Evolutionary conservation across 768 basidiomycete species (phyloP), one percentile per base, ranked within the genome.

Genomic region (Tylopilus plumbeoviolaceoides): DNA sequence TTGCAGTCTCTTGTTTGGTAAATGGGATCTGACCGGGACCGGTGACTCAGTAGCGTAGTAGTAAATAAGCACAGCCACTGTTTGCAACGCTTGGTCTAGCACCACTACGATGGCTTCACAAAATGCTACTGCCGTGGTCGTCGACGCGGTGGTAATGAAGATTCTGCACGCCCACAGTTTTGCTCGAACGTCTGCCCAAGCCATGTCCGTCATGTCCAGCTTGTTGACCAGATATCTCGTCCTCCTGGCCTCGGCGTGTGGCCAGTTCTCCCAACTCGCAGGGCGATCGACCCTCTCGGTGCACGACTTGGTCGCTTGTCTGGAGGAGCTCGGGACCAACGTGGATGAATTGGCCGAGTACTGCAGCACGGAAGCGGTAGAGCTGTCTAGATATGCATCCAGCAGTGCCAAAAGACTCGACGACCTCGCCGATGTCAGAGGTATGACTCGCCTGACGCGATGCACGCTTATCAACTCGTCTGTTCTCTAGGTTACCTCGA

Each of bases 151-250:
- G 0, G 79, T 81, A 1, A 76, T 83, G 65, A 80, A 83, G 50
- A 85, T 87, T 17, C 77, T 91, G 15, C 89, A 91, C 57, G 85
- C 88, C 0, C 82, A 91, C 58, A 77, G 78, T 56, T 92, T 93
- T 70, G 82, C 85, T 35, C 79, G 87, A 47, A 79, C 89, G 0
- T 92, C 91, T 3, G 71, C 82, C 1, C 85, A 87, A 62, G 88
- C 91, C 4, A 76, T 83, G 10, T 70, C 79, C 23, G 79, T 86
- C 17, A 76, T 92, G 44, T 85, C 87, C 12, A 89, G 87, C 69
- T 74, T 91, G 56, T 78, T 92, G 58, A 77, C 85, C 35, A 83
- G 87, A 50, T 92, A 91, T 67, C 73, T 91, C 51, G 59, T 78
- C 10, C 74, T 91, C 23, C 73, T 91, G 18, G 72, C 86, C 1